phyloP scores from a whole-genome alignment of 1,284 basidiomycete genomes.

The Pyrrhoderma lamaoense region DNA sequence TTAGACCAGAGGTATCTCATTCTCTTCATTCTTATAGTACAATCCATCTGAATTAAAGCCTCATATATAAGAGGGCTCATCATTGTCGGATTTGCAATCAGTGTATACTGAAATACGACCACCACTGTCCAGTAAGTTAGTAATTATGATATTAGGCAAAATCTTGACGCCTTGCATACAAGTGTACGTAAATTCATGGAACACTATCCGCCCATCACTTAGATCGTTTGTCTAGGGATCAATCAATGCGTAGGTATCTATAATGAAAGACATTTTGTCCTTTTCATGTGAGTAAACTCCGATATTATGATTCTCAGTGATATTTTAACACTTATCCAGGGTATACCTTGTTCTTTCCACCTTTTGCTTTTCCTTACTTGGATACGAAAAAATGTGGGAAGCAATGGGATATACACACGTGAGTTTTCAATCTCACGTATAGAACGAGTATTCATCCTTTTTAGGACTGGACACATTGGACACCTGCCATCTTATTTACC shows the following conservation, averaged over 20 bases:
- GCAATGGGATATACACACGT: slow-evolving; percentile 48
- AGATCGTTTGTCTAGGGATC: slow-evolving; percentile 57
- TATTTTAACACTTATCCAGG: slow-evolving; percentile 34
- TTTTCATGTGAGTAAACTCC: slow-evolving; percentile 73
- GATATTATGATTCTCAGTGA: slow-evolving; percentile 7
- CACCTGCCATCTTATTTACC: slow-evolving; percentile 67
- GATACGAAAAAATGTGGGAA: slow-evolving; percentile 49
- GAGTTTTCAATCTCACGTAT: slow-evolving; percentile 20
- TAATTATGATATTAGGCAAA: neutral
- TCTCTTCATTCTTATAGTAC: neutral
- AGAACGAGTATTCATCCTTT: slow-evolving; percentile 10
- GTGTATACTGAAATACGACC: slow-evolving; percentile 92
- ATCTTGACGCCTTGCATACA: neutral
- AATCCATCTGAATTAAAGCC: neutral
- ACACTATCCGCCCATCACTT: neutral
- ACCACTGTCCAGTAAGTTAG: slow-evolving; percentile 80
- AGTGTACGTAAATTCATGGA: neutral
- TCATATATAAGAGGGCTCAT: slow-evolving; percentile 69
- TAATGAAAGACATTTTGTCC: slow-evolving; percentile 93
- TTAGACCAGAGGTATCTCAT: slow-evolving; percentile 74
- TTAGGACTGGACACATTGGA: slow-evolving; percentile 50
- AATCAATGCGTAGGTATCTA: slow-evolving; percentile 95
- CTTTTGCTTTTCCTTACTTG: slow-evolving; percentile 49
- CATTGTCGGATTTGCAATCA: slow-evolving; percentile 92
- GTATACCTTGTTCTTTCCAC: slow-evolving; percentile 64